A percentile compares a stretch with the other conserved stretches of the same genome.
These are phyloP conservation scores for Sugiyamaella novakii DNA, from an alignment of 1,139 yeast species.

Conservation along the genomic window DNA sequence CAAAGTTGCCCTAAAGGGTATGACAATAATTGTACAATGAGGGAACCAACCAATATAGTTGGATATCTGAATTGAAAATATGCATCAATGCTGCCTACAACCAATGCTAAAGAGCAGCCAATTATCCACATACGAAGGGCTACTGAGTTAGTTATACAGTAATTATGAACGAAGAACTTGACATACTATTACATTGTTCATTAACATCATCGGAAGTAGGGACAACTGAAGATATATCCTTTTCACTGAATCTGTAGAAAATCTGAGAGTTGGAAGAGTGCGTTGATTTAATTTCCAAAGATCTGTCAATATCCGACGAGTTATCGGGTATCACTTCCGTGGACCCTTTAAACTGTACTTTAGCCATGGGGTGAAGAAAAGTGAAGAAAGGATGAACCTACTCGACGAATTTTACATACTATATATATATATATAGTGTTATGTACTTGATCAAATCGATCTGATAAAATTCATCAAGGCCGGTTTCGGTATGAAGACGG, in stretches of 20 bases:
- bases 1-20: conserved; percentile 28
- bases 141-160: conserved; percentile 3
- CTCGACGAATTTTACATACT: too few species aligned
- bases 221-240: conserved; percentile 22
- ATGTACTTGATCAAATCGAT: too few species aligned
- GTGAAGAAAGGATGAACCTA: too few species aligned
- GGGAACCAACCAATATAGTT: conserved; percentile 49
- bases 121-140: conserved; percentile 50
- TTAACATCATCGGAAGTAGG: conserved; percentile 18
- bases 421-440: too few species aligned
- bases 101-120: conserved; percentile 30
- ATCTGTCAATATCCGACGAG: neutral
- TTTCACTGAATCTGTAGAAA: conserved; percentile 11
- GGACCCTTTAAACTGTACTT: neutral
- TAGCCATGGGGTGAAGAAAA: too few species aligned
- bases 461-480: too few species aligned
- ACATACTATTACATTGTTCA: conserved; percentile 21
- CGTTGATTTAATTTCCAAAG: neutral
- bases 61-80: conserved; percentile 58
- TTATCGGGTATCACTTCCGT: neutral
- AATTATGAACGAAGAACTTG: neutral
- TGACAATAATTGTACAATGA: conserved; percentile 47
- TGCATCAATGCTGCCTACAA: conserved; percentile 55
- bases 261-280: neutral
- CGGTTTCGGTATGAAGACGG: too few species aligned